A percentile compares a stretch with the other conserved stretches of the same genome.
phyloP scores from a whole-genome alignment of 306 rosid species.

The Castanopsis chinensis region DNA sequence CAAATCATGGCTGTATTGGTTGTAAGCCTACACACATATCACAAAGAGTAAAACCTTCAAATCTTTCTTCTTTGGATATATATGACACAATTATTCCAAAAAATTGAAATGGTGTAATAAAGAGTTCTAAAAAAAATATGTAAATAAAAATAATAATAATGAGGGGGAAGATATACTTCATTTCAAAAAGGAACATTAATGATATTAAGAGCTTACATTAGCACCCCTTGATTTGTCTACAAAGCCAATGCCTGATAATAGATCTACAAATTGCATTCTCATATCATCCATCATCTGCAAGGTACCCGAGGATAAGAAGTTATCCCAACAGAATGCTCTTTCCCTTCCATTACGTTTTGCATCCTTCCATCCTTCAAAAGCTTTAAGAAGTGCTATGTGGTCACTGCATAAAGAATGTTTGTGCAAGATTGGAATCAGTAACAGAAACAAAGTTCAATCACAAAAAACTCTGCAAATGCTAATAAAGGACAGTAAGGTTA shows the following conservation, averaged over 20 bases:
- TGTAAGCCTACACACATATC: conserved; percentile 67
- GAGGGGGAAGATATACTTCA: background rate
- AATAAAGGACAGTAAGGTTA: conserved; percentile 9
- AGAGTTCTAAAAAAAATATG: background rate
- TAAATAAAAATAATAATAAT: conserved; percentile 7
- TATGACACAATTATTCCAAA: background rate
- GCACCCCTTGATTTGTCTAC: conserved; percentile 81
- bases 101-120: conserved; percentile 3
- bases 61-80: conserved; percentile 6
- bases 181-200: conserved; percentile 2
- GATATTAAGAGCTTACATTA: conserved; percentile 46
- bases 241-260: conserved; percentile 88
- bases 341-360: conserved; percentile 70
- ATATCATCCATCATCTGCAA: conserved; percentile 97
- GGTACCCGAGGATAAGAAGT: conserved; percentile 74
- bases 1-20: conserved; percentile 82
- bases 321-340: conserved; percentile 84
- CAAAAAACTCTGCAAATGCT: conserved; percentile 6
- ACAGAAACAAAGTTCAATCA: conserved; percentile 8
- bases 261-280: conserved; percentile 85
- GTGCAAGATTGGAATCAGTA: conserved; percentile 14
- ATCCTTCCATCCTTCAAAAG: conserved; percentile 94
- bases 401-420: conserved; percentile 52
- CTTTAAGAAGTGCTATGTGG: conserved; percentile 89
- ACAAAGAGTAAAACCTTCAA: conserved; percentile 8